phyloP scores from a whole-genome alignment of 2,329 filamentous ascomycete genomes.

The Simplicillium aogashimaense region DNA sequence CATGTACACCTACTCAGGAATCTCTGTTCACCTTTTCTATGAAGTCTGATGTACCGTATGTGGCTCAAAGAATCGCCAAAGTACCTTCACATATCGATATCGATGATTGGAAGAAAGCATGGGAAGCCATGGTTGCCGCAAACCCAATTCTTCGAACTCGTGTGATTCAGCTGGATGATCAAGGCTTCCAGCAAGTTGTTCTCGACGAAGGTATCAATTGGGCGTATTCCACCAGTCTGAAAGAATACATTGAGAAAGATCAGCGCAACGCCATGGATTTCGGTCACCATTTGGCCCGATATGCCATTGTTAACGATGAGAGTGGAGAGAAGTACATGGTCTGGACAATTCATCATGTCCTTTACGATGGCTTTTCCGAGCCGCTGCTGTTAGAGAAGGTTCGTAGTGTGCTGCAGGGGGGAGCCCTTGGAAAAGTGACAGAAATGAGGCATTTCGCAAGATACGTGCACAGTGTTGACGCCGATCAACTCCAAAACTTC shows the following conservation, averaged over 20 bases:
- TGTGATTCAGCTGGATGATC: conserved; percentile 19
- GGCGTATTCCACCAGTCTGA: background rate
- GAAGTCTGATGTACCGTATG: conserved; percentile 36
- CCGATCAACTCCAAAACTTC: background rate
- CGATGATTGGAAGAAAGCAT: conserved; percentile 26
- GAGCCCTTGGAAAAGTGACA: background rate
- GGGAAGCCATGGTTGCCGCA: conserved; percentile 23
- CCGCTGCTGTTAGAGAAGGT: conserved; percentile 1
- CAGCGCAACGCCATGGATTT: background rate
- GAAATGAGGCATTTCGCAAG: background rate
- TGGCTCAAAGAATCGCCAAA: conserved; percentile 34
- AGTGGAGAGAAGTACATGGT: background rate
- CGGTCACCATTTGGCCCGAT: background rate
- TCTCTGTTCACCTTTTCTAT: conserved; percentile 40
- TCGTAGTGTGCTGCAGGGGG: background rate
- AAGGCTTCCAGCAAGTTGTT: background rate
- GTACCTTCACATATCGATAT: conserved; percentile 22
- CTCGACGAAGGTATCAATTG: background rate
- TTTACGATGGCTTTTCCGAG: conserved; percentile 41
- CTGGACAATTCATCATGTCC: conserved; percentile 20
- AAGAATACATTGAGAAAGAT: background rate
- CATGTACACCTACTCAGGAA: conserved; percentile 42
- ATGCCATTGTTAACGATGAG: background rate
- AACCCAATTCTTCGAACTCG: conserved; percentile 34
- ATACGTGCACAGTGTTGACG: background rate